Base-by-base conservation (phyloP, 768 basidiomycete genomes). In the Russula virescens region DNA sequence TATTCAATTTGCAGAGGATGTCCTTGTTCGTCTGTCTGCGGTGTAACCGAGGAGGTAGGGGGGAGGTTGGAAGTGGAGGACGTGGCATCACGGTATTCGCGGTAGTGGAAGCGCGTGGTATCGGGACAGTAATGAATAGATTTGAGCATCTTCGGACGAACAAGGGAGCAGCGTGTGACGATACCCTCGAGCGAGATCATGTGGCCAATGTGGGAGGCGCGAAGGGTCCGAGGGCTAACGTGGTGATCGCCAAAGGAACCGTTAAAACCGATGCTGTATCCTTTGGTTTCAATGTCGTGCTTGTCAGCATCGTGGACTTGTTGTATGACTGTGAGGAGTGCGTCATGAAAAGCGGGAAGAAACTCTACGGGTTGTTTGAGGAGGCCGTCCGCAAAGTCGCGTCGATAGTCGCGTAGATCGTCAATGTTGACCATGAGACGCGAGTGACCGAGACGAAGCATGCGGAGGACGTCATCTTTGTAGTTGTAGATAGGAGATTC, bases 161-260 rank as follows among this genome's bases (percentile, higher is more conserved):
- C 96, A 61, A 99, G 86, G 8, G 95, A 98, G 74, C 97, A 99
- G 61, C 97, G 84, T 4, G 96, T 98, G 65, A 99, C 94, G 72
- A 99, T 99, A 43, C 96, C 97, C 77, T 99, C 97, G 38, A 99
- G 74, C 38, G 91, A 94, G 71, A 98, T 91, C 94, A 98, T 94
- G 75, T 89, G 94, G 53, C 94, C 91, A 21, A 99, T 83, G 73
- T 98, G 89, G 64, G 84, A 81, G 34, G 94, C 89, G 61, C 86
- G 83, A 55, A 99, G 82, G 19, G 94, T 94, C 9, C 97, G 82
- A 51, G 97, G 97, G 74, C 89, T 98, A 73, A 95, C 90, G 74
- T 98, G 95, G 74, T 98, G 92, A 75, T 98, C 96, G 49, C 97
- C 97, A 74, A 99, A 99, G 8, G 92, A 95, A 55, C 97, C 97